phyloP scores from a whole-genome alignment of 345 rosid genomes.

The Syzygium grande region DNA sequence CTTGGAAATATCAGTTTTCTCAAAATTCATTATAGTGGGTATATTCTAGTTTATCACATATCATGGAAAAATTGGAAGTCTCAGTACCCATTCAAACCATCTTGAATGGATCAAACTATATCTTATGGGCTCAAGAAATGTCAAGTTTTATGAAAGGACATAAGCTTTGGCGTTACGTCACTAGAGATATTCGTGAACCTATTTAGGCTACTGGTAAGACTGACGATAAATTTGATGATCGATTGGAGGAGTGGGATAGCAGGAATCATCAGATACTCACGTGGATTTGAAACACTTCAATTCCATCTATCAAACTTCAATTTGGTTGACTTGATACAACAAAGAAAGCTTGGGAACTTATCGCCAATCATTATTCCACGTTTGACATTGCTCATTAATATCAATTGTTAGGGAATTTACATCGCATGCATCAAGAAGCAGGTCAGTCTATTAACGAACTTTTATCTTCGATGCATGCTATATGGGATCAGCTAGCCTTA shows the following conservation, averaged over 20 bases:
- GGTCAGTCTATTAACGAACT: background rate
- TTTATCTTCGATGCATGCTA: background rate
- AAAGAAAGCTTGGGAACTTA: background rate
- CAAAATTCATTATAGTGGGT: too few relatives aligned
- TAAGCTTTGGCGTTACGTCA: background rate
- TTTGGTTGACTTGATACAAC: background rate
- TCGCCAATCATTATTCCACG: background rate
- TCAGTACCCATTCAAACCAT: background rate
- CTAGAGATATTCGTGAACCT: background rate
- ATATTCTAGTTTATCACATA: background rate
- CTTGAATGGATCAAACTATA: background rate
- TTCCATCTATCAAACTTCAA: background rate
- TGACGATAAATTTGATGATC: background rate
- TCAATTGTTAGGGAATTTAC: background rate
- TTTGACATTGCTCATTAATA: background rate
- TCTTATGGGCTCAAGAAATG: background rate
- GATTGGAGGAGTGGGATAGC: background rate
- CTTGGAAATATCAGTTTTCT: too few relatives aligned
- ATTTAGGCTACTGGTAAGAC: background rate
- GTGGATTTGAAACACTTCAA: background rate
- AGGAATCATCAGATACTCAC: background rate
- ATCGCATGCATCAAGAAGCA: background rate
- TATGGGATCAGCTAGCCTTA: background rate
- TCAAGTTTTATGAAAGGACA: background rate
- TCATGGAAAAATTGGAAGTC: background rate